Evolutionary conservation across 2,329 filamentous ascomycete genomes (phyloP).

Genomic region (Venturia pyrina): DNA sequence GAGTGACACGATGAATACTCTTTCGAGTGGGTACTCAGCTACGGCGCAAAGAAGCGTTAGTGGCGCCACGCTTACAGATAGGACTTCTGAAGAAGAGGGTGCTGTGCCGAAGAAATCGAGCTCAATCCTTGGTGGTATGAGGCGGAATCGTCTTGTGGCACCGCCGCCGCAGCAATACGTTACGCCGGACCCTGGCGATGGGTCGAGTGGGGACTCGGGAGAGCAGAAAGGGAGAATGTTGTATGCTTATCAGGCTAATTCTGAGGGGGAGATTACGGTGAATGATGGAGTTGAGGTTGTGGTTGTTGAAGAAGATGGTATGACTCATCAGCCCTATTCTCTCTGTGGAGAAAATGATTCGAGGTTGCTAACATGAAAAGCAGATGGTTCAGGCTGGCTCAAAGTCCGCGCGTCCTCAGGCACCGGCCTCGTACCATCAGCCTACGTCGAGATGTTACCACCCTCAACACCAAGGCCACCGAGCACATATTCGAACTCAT

Average conservation of each 20-base stretch:
- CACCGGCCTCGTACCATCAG: conserved; percentile 78
- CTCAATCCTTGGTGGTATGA: conserved; percentile 17
- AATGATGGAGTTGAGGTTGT: conserved; percentile 67
- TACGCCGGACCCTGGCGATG: conserved; percentile 30
- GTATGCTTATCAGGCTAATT: conserved; percentile 72
- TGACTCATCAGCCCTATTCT: conserved; percentile 24
- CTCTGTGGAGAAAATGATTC: neutral
- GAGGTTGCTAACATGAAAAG: conserved; percentile 16
- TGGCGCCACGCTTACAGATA: conserved; percentile 35
- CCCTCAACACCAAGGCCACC: conserved; percentile 27
- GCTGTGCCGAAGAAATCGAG: conserved; percentile 14
- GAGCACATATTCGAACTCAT: conserved; percentile 66
- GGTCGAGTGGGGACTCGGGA: neutral
- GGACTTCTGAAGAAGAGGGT: conserved; percentile 41
- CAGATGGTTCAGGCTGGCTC: conserved; percentile 88
- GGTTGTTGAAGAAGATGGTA: conserved; percentile 82
- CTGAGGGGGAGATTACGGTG: conserved; percentile 72
- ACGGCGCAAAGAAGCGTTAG: conserved; percentile 63
- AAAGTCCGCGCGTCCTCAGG: conserved; percentile 66
- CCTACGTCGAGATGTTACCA: conserved; percentile 62
- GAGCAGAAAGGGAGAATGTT: conserved; percentile 78
- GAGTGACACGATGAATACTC: conserved; percentile 61
- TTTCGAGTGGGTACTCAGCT: conserved; percentile 79
- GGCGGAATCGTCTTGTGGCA: conserved; percentile 67
- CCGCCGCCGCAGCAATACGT: conserved; percentile 79